A percentile compares a stretch with the other conserved stretches of the same genome.
Conservation (phyloP, 306 rosid species). For the Morella rubra region DNA sequence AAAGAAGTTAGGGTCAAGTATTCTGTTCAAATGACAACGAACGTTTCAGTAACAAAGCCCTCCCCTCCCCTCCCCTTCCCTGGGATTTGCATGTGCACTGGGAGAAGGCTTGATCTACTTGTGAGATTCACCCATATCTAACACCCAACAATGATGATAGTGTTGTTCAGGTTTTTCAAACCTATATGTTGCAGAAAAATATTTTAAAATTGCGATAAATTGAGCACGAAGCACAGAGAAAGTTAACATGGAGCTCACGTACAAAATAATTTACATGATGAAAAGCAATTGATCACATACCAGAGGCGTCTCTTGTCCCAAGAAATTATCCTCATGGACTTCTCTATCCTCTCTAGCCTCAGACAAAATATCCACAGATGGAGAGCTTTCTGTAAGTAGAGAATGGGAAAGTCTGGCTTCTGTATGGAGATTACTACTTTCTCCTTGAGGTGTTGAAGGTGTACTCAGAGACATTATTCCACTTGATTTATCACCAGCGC, state of each 20-base stretch:
- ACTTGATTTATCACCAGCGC: conserved; percentile 83
- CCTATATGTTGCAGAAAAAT: neutral
- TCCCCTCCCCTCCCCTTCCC: neutral
- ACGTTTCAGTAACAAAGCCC: neutral
- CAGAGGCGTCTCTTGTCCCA: conserved; percentile 83
- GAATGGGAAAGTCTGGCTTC: conserved; percentile 77
- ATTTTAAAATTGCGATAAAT: neutral
- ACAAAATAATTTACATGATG: conserved; percentile 4
- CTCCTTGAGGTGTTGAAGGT: conserved; percentile 94
- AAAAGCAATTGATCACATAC: conserved; percentile 47
- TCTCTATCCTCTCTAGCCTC: conserved; percentile 71
- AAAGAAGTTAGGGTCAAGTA: neutral
- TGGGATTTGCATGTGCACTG: conserved; percentile 1
- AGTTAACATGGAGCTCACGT: conserved; percentile 1
- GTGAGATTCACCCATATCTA: neutral
- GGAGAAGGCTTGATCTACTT: neutral
- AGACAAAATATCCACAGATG: conserved; percentile 61
- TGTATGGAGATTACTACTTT: conserved; percentile 52
- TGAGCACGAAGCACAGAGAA: neutral
- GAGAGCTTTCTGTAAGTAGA: conserved; percentile 71
- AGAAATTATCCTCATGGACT: conserved; percentile 52
- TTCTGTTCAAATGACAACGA: neutral
- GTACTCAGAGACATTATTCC: conserved; percentile 82
- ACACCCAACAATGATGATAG: neutral
- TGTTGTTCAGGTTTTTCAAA: neutral